phyloP scores from a whole-genome alignment of 257 asterid species.

The Solanum boliviense region DNA sequence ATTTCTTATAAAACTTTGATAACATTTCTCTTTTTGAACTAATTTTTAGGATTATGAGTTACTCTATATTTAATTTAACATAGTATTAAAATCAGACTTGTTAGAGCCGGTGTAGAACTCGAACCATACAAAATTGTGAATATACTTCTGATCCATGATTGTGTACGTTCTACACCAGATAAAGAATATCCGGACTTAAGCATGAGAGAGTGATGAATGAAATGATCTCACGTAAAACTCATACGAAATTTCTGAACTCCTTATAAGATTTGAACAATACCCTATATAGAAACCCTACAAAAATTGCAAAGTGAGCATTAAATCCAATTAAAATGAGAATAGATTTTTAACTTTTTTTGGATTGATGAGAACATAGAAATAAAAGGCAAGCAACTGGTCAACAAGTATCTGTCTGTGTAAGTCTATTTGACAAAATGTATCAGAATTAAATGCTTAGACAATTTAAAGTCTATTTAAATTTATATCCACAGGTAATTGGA shows the following conservation, averaged over 20 bases:
- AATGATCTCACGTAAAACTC: too few species aligned
- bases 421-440: background rate
- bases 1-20: background rate
- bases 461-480: background rate
- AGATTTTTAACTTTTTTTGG: background rate
- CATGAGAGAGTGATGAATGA: background rate
- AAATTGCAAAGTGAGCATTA: background rate
- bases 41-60: background rate
- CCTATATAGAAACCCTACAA: background rate
- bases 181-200: too few species aligned
- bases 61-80: background rate
- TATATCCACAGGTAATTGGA: background rate
- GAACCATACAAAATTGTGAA: too few species aligned
- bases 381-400: background rate
- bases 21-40: too few species aligned
- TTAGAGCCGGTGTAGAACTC: too few species aligned
- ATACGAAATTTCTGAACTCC: too few species aligned
- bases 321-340: background rate
- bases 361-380: background rate
- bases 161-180: too few species aligned
- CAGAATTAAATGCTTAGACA: background rate
- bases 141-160: background rate
- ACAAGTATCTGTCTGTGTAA: background rate
- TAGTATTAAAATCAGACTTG: too few species aligned
- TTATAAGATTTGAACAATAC: background rate